These are phyloP conservation scores for Kwoniella dejecticola DNA, from an alignment of 768 basidiomycete species.

Conservation along the genomic window DNA sequence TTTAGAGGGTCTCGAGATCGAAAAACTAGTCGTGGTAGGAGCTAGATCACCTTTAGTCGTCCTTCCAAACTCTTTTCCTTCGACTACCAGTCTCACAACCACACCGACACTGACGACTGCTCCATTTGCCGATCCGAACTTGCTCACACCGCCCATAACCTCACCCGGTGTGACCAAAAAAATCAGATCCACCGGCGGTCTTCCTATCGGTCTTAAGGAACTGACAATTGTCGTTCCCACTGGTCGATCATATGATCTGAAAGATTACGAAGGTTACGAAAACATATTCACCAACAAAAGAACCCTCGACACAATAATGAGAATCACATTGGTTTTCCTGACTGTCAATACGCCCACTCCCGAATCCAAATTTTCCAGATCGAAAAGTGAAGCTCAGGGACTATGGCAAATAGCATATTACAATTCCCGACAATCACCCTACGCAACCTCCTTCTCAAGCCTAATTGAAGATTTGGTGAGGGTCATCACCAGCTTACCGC, in stretches of 20 bases:
- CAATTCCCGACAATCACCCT: neutral
- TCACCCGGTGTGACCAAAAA: neutral
- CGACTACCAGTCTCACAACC: neutral
- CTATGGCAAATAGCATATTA: slow-evolving; percentile 24
- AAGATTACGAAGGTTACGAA: slow-evolving; percentile 18
- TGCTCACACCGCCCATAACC: neutral
- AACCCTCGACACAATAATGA: neutral
- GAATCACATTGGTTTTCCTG: slow-evolving; percentile 13
- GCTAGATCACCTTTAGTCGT: slow-evolving; percentile 18
- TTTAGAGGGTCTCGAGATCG: slow-evolving; percentile 8
- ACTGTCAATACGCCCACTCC: neutral
- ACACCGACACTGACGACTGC: neutral
- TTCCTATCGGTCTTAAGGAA: slow-evolving; percentile 9
- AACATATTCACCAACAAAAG: slow-evolving; percentile 17
- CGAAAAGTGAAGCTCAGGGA: neutral
- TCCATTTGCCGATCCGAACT: neutral
- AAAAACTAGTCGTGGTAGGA: slow-evolving; percentile 10
- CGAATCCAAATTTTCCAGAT: too few species aligned
- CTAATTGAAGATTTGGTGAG: slow-evolving; percentile 12
- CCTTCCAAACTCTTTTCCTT: slow-evolving; percentile 10
- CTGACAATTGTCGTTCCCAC: slow-evolving; percentile 14
- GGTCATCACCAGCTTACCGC: slow-evolving; percentile 1
- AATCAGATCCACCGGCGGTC: slow-evolving; percentile 1
- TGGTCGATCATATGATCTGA: slow-evolving; percentile 18
- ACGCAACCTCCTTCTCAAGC: slow-evolving; percentile 9